phyloP scores from a whole-genome alignment of 2,329 filamentous ascomycete genomes.

The Graphilbum ipis-grandicollis region DNA sequence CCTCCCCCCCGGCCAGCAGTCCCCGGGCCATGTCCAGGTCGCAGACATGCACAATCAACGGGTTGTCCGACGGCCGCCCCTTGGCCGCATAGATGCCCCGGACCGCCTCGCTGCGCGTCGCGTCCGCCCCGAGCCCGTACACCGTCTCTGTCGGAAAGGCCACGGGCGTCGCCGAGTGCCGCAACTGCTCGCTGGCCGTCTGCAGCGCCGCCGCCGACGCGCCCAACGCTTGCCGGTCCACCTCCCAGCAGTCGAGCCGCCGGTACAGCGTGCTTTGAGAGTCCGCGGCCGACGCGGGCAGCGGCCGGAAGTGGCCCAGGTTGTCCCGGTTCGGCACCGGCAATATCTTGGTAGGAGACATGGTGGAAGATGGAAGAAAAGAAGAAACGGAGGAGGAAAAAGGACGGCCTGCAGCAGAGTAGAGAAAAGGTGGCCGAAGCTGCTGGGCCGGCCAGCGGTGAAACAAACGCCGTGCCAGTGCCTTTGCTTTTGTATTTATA shows the following conservation, averaged over 20 bases:
- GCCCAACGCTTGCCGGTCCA: constrained; percentile 11
- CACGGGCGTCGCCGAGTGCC: constrained; percentile 54
- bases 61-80: constrained; percentile 81
- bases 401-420: too few species aligned
- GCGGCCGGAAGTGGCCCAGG: constrained; percentile 9
- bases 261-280: too few species aligned
- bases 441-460: too few species aligned
- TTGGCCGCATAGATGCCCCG: constrained; percentile 88
- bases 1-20: too few species aligned
- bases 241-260: constrained; percentile 22
- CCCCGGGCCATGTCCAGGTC: constrained; percentile 59
- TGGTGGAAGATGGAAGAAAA: constrained; percentile 1
- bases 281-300: neutral
- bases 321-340: constrained; percentile 6
- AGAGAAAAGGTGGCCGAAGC: too few species aligned
- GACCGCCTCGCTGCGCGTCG: constrained; percentile 68
- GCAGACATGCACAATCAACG: constrained; percentile 80
- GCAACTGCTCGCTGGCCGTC: constrained; percentile 49
- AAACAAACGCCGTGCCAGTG: too few species aligned
- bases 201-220: constrained; percentile 27
- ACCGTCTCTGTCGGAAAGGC: constrained; percentile 97
- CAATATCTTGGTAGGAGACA: constrained; percentile 9
- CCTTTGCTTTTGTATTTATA: too few species aligned
- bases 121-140: constrained; percentile 92
- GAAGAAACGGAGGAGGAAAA: neutral